Percentiles rank a stretch among this genome's conserved stretches.
Conservation (phyloP, 192 early-diverging fungal genomes). For the Obelidium mucronatum region DNA sequence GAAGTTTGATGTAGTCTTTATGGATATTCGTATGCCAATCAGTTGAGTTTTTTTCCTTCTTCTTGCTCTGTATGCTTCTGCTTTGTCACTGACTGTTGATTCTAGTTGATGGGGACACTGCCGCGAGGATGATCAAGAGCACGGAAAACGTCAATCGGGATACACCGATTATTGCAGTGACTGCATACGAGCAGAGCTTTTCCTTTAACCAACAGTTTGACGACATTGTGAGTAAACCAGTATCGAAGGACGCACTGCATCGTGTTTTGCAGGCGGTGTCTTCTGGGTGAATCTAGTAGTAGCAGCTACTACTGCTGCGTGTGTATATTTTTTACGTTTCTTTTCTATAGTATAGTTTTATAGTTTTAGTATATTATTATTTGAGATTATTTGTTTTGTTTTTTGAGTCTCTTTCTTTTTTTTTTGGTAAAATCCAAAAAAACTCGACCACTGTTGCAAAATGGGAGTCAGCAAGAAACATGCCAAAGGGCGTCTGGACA, state of each 20-base stretch:
- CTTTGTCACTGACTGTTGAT: conserved; percentile 7
- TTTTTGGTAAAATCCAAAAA: too few relatives aligned
- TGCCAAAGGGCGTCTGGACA: conserved; percentile 95
- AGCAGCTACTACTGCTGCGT: too few relatives aligned
- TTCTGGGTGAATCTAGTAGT: too few relatives aligned
- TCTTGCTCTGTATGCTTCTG: conserved; percentile 3
- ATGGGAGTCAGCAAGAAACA: conserved; percentile 61
- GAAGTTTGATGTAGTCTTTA: conserved; percentile 92
- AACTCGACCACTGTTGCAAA: background rate
- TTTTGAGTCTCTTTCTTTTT: conserved; percentile 2
- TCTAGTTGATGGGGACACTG: conserved; percentile 85
- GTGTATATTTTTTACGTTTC: too few relatives aligned
- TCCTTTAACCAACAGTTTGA: conserved; percentile 63
- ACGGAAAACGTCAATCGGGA: conserved; percentile 84
- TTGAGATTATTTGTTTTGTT: conserved; percentile 18
- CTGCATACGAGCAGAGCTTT: conserved; percentile 74
- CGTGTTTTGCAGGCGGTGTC: conserved; percentile 33
- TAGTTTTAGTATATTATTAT: too few relatives aligned
- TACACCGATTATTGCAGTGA: conserved; percentile 81
- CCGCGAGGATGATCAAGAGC: conserved; percentile 94
- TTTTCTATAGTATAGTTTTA: too few relatives aligned
- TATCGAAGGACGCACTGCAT: conserved; percentile 66
- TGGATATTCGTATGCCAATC: conserved; percentile 94
- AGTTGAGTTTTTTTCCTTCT: conserved; percentile 56
- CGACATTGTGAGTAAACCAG: conserved; percentile 75